These are phyloP conservation scores for Boechera divaricarpa DNA, from an alignment of 345 rosid species.

Conservation along the genomic window DNA sequence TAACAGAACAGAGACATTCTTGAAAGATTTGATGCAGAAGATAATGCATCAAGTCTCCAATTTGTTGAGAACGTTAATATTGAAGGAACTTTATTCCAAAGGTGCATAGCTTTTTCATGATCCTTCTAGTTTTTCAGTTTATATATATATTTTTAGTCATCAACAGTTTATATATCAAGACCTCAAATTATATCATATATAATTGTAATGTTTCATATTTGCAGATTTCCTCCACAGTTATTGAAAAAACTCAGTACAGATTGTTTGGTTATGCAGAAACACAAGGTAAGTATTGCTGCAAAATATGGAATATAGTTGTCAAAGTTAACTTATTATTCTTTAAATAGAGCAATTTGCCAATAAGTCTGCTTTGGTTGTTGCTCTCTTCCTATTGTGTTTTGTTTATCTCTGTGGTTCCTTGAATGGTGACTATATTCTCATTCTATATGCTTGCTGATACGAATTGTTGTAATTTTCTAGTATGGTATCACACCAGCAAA, in stretches of 20 bases:
- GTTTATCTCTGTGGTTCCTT: not conserved
- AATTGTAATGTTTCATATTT: constrained; percentile 5
- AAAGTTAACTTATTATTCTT: not conserved
- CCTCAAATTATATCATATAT: not conserved
- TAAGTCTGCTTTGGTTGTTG: not conserved
- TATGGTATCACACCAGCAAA: constrained; percentile 75
- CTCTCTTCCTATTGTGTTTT: not conserved
- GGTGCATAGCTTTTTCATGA: constrained; percentile 50
- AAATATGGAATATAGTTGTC: not conserved
- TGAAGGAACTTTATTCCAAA: constrained; percentile 85
- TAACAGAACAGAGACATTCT: constrained; percentile 79
- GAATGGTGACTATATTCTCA: not conserved
- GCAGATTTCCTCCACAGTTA: constrained; percentile 74
- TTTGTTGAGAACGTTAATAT: constrained; percentile 57
- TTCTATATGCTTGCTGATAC: constrained; percentile 2
- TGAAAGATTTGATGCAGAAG: constrained; percentile 66
- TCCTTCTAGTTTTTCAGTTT: not conserved
- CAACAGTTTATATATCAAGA: not conserved
- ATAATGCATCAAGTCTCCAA: constrained; percentile 86
- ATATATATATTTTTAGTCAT: no score
- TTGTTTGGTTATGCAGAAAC: constrained; percentile 93
- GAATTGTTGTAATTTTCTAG: constrained; percentile 47
- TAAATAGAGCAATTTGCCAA: not conserved
- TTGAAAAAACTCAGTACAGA: constrained; percentile 71
- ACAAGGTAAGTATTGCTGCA: constrained; percentile 58